A percentile compares a stretch with the other conserved stretches of the same genome.
Evolutionary conservation across 2,329 filamentous ascomycete genomes (phyloP).

Genomic region (Neopestalotiopsis clavispora): DNA sequence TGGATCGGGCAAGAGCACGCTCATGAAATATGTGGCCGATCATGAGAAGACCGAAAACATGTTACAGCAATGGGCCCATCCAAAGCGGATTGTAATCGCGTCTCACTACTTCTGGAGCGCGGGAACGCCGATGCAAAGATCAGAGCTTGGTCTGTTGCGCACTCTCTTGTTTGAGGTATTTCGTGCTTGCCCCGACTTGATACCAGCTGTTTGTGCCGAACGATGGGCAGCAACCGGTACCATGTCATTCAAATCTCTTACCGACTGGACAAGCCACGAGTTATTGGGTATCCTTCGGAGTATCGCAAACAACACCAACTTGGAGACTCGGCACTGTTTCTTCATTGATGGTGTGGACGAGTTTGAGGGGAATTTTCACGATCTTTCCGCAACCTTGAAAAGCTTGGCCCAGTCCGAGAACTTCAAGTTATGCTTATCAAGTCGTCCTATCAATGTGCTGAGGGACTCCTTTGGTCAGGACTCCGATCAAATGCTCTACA

Average conservation of each 20-base stretch:
- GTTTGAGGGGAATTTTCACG: neutral
- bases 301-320: no score
- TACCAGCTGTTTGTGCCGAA: neutral
- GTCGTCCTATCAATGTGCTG: neutral
- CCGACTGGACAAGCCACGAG: neutral
- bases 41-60: neutral
- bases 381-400: neutral
- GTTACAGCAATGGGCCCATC: neutral
- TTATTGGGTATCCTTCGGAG: neutral
- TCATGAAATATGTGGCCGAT: slow-evolving; percentile 28
- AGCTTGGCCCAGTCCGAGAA: neutral
- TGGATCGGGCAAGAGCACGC: slow-evolving; percentile 26
- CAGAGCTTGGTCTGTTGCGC: neutral
- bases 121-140: slow-evolving; percentile 6
- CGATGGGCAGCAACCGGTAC: neutral
- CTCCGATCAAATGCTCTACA: neutral
- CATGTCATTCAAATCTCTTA: no score
- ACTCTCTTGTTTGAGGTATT: neutral
- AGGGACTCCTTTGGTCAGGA: neutral
- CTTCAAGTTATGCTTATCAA: slow-evolving; percentile 1
- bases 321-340: neutral
- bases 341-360: slow-evolving; percentile 11
- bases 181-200: neutral
- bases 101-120: slow-evolving; percentile 6
- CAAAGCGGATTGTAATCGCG: neutral